Conservation (phyloP, 2,329 filamentous ascomycete genomes). For the Stachybotrys elegans region DNA sequence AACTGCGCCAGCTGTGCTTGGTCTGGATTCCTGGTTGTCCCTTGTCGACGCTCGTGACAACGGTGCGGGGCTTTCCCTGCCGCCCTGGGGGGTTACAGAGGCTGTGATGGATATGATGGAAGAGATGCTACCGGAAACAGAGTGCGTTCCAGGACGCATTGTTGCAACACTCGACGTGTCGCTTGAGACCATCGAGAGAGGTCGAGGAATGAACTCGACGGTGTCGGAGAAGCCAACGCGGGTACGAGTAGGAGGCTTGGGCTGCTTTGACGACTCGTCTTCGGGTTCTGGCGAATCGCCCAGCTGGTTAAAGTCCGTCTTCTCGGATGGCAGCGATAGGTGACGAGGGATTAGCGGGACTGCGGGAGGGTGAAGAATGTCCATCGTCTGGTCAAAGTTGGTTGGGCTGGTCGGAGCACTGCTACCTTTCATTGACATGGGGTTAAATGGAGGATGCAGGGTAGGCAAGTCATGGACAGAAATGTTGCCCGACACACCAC, state of each 20-base stretch:
- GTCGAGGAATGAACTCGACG: constrained; percentile 76
- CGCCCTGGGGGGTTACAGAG: constrained; percentile 28
- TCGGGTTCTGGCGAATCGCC: no score
- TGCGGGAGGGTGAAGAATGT: constrained; percentile 15
- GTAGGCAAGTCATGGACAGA: constrained; percentile 80
- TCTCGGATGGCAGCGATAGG: no score
- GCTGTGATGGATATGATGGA: constrained; percentile 62
- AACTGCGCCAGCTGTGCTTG: constrained; percentile 68
- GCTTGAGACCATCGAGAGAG: constrained; percentile 77
- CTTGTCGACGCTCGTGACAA: constrained; percentile 34
- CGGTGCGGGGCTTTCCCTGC: constrained; percentile 34
- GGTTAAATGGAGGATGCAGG: constrained; percentile 53
- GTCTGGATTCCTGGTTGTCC: constrained; percentile 46
- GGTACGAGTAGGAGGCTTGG: constrained; percentile 43
- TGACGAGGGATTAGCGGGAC: no score
- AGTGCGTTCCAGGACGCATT: constrained; percentile 62
- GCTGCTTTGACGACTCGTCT: constrained; percentile 15
- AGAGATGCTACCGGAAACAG: constrained; percentile 73
- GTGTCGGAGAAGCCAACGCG: constrained; percentile 81
- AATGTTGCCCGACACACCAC: constrained; percentile 67
- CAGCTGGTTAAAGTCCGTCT: no score
- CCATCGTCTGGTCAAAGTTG: constrained; percentile 28
- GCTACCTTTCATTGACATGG: constrained; percentile 46
- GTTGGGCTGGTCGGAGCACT: constrained; percentile 63
- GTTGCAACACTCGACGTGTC: constrained; percentile 77